Evolutionary conservation across 2,329 filamentous ascomycete genomes (phyloP).

Genomic region (Penicillium sumatraense): DNA sequence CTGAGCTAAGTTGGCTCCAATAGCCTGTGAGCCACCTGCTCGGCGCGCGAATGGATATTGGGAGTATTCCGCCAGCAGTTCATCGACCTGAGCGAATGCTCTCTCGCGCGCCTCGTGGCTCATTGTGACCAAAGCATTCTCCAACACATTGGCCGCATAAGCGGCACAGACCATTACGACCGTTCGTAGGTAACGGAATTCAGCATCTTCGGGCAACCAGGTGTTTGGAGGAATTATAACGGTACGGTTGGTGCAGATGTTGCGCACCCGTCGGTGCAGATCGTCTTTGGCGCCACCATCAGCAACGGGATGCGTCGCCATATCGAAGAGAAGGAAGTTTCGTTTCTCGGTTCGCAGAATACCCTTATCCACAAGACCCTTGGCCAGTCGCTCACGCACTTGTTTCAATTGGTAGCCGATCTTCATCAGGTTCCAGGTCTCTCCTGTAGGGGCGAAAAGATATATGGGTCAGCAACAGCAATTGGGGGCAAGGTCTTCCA

Average conservation of each 20-base stretch:
- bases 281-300: slow-evolving; percentile 98
- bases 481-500: neutral
- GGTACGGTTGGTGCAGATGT: slow-evolving; percentile 89
- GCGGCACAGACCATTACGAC: slow-evolving; percentile 97
- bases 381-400: slow-evolving; percentile 94
- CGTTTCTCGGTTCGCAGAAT: slow-evolving; percentile 98
- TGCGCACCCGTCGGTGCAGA: slow-evolving; percentile 89
- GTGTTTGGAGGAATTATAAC: slow-evolving; percentile 84
- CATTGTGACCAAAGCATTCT: slow-evolving; percentile 93
- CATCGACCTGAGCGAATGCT: slow-evolving; percentile 96
- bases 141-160: slow-evolving; percentile 95
- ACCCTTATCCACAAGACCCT: slow-evolving; percentile 97
- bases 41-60: slow-evolving; percentile 95
- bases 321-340: slow-evolving; percentile 99
- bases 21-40: slow-evolving; percentile 73
- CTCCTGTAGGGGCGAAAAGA: slow-evolving; percentile 62
- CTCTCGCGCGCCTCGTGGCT: slow-evolving; percentile 93
- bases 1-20: slow-evolving; percentile 90
- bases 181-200: slow-evolving; percentile 90
- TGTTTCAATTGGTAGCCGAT: slow-evolving; percentile 99
- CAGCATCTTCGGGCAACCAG: slow-evolving; percentile 91
- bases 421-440: slow-evolving; percentile 99
- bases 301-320: slow-evolving; percentile 97
- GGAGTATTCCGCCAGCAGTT: slow-evolving; percentile 92
- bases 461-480: slow-evolving; percentile 16